phyloP scores from a whole-genome alignment of 1,284 basidiomycete genomes.

The Ceratobasidium sp. region DNA sequence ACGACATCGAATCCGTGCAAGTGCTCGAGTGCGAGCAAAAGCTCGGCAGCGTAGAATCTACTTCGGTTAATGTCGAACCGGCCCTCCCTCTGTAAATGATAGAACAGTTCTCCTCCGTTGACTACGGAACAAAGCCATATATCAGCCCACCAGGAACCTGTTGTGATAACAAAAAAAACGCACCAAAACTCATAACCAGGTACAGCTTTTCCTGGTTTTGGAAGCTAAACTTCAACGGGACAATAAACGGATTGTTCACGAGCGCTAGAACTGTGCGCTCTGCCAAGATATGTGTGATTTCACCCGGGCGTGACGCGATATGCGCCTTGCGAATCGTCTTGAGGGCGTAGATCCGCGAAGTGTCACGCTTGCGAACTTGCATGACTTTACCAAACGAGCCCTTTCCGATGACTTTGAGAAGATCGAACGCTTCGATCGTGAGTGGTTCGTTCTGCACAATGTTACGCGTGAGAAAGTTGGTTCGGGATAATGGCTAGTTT shows the following conservation, averaged over 20 bases:
- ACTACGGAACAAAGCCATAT: conserved; percentile 65
- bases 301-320: conserved; percentile 94
- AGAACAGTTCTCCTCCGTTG: conserved; percentile 98
- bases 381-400: conserved; percentile 99
- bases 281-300: conserved; percentile 98
- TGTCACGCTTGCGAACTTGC: conserved; percentile 98
- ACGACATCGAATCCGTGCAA: conserved; percentile 98
- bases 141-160: neutral
- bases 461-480: conserved; percentile 37
- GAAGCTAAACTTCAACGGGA: conserved; percentile 99
- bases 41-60: conserved; percentile 96
- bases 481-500: neutral
- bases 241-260: conserved; percentile 99
- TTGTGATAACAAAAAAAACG: conserved; percentile 52
- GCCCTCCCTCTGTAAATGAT: conserved; percentile 96
- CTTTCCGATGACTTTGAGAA: conserved; percentile 97
- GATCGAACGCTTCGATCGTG: conserved; percentile 95
- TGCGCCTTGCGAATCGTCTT: conserved; percentile 99
- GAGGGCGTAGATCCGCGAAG: conserved; percentile 99
- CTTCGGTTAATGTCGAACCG: conserved; percentile 95
- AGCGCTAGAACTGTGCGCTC: conserved; percentile 97
- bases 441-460: conserved; percentile 74
- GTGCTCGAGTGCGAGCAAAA: conserved; percentile 95
- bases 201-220: conserved; percentile 99
- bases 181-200: conserved; percentile 94